Base-by-base conservation (phyloP, 164 flowering plant genomes). In the Tinospora cordifolia region DNA sequence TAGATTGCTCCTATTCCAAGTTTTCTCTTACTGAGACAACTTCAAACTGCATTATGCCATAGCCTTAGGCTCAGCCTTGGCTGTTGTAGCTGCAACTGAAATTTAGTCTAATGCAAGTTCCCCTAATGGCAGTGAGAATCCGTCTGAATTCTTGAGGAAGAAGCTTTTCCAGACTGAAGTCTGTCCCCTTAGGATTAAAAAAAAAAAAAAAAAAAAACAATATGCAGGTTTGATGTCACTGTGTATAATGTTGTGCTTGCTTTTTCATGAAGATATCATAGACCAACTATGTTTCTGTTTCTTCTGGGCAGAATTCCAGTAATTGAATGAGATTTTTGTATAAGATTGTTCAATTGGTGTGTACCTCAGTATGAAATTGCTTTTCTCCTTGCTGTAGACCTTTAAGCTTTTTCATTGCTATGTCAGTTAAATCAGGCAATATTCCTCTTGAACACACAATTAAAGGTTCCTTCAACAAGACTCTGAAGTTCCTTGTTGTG, bases 61-160 rank as follows among this genome's bases (percentile, higher is more conserved):
- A 86, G 79, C 89, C 81, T 65, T 78, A 84, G 57, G 80, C 87
- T 84, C 89, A 0, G 85, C 87, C 73, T 86, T 84, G 7, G 87
- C 63, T 12, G 88, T 83, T 21, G 84, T 78, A 30, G 89, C 82
- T 4, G 75, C 77, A 17, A 87, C 84, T 0, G 81, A 77, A 59
- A 86, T 80, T 87, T 87, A 84, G 40, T 86, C 89, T n/a, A 85
- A 87, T 36, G 87, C 87, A 0, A 0, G 89, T 86, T 44, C 89
- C 89, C 78, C 87, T 79, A 78, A 84, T 79, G 49, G 89, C 84
- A 1, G 87, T 86, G 25, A 83, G 64, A n/a, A 83, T 86, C 34
- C 81, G 73, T 72, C 87, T 83, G 58, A 86, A 84, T 3, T 84
- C 89, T 15, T 79, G 70, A 17, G 86, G 84, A 0, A 81, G 30